These are phyloP conservation scores for Arabis hirsuta DNA, from an alignment of 345 rosid species.

Conservation along the genomic window DNA sequence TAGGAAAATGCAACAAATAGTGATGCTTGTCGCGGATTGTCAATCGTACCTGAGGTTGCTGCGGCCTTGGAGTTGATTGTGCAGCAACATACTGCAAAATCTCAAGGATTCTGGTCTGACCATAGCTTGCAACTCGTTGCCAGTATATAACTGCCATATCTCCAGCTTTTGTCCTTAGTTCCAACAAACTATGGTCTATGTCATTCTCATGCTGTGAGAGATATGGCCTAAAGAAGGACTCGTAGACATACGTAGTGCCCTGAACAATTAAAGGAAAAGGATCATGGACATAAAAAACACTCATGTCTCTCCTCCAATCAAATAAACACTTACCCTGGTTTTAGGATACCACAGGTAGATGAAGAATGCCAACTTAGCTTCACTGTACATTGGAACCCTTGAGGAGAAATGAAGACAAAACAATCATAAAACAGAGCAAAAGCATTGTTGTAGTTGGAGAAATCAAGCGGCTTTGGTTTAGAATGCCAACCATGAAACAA, in stretches of 20 bases:
- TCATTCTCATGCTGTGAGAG: slow-evolving; percentile 65
- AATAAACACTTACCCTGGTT: slow-evolving; percentile 59
- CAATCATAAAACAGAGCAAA: neutral
- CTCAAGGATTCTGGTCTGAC: slow-evolving; percentile 57
- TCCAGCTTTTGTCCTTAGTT: slow-evolving; percentile 58
- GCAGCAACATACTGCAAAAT: slow-evolving; percentile 60
- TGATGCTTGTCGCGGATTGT: neutral
- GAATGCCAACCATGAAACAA: slow-evolving; percentile 65
- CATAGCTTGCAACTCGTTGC: slow-evolving; percentile 65
- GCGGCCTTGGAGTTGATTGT: slow-evolving; percentile 50
- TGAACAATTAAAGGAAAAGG: slow-evolving; percentile 23
- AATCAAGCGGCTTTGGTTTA: slow-evolving; percentile 2
- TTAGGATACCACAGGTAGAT: slow-evolving; percentile 78
- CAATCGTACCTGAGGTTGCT: slow-evolving; percentile 51
- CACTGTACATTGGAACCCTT: slow-evolving; percentile 85
- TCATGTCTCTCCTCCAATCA: neutral
- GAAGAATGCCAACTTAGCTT: slow-evolving; percentile 79
- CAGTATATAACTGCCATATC: slow-evolving; percentile 54
- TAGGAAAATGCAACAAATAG: neutral
- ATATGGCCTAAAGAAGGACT: slow-evolving; percentile 56
- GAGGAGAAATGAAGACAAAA: slow-evolving; percentile 34
- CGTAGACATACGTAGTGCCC: slow-evolving; percentile 69
- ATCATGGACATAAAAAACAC: neutral
- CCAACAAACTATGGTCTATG: slow-evolving; percentile 63
- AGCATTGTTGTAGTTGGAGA: neutral